Evolutionary conservation across 306 rosid genomes (phyloP), one percentile per base, ranked within the genome.

Genomic region (Vigna mungo): DNA sequence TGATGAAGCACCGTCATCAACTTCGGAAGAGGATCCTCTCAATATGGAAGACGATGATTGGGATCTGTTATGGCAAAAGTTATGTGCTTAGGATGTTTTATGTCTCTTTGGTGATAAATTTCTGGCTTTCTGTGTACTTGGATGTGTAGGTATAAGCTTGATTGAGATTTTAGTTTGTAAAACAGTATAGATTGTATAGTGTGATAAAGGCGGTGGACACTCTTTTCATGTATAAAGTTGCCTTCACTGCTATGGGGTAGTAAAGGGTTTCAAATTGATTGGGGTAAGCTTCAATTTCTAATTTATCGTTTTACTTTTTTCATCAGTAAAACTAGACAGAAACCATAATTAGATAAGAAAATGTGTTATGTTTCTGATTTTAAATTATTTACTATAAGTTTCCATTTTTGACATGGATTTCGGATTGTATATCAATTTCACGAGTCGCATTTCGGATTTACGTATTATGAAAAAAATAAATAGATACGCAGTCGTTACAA

Each of bases 1-100:
- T 68, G 66, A 77, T 27, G 89, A 85, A 77, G 78, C 86, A 7
- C 76, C 46, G 7, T 51, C 25, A 63, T 66, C 88, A 11, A 74
- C 82, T 39, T 71, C 86, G 44, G 46, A 68, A 32, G 80, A 21
- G 23, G 86, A 81, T 14, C 13, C 44, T 49, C 70, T 53, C 37
- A 46, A 20, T 36, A 78, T 84, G 70, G 93, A 84, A 79, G 92
- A 88, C 15, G 80, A 68, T 18, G 87, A 80, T 48, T 78, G 76
- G 72, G 75, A 36, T 72, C 84, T 46, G 54, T 72, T 85, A 20
- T 87, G 78, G 84, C 59, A 77, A 78, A 48, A 74, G 21, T 52
- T 78, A 54, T 23, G 39, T 61, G 69, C 37, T 34, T 34, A 34
- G 37, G 37, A 34, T 32, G 77, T 80, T 73, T 58, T 2, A 17